Evolutionary conservation across 306 rosid genomes (phyloP).

Genomic region (Datisca glomerata): DNA sequence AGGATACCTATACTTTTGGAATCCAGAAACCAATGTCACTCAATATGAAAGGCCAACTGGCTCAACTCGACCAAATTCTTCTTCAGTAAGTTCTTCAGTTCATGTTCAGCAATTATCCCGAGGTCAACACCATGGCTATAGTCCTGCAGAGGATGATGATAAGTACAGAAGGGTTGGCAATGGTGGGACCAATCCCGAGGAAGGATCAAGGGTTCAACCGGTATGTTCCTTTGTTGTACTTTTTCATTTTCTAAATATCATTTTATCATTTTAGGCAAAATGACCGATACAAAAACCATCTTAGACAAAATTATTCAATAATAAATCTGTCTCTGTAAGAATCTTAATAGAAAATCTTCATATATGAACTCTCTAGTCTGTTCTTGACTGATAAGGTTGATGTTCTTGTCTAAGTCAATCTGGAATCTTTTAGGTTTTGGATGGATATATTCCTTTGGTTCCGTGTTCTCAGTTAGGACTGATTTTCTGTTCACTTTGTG

Average conservation of each 20-base stretch:
- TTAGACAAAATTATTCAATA: too few relatives aligned
- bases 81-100: constrained; percentile 68
- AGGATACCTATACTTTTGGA: constrained; percentile 97
- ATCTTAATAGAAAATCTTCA: too few relatives aligned
- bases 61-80: constrained; percentile 34
- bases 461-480: constrained; percentile 3
- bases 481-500: constrained; percentile 13
- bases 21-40: constrained; percentile 93
- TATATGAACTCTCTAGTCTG: too few relatives aligned
- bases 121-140: constrained; percentile 31
- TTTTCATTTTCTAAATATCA: too few relatives aligned
- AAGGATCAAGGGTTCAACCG: constrained; percentile 40
- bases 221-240: constrained; percentile 18
- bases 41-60: constrained; percentile 77
- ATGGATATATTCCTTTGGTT: background rate
- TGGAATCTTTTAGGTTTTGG: background rate
- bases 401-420: too few relatives aligned
- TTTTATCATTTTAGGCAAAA: too few relatives aligned
- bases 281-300: too few relatives aligned
- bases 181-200: constrained; percentile 38
- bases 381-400: too few relatives aligned
- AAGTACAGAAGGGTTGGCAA: constrained; percentile 51
- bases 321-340: too few relatives aligned
- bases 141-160: constrained; percentile 39
- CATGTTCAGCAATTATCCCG: constrained; percentile 60